Conservation (phyloP, 768 basidiomycete species). For the Kwoniella shandongensis region DNA sequence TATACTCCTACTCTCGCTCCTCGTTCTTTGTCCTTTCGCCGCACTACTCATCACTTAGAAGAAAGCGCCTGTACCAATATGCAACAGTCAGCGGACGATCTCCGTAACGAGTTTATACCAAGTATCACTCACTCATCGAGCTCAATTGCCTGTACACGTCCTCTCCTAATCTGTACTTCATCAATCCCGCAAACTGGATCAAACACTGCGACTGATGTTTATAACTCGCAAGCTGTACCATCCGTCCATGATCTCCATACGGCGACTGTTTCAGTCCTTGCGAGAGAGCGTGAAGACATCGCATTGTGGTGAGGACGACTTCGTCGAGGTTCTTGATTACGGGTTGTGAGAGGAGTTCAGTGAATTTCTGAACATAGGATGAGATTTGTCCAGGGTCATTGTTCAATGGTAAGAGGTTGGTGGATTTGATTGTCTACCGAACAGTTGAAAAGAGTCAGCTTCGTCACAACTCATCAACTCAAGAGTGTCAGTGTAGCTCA, state of each 20-base stretch:
- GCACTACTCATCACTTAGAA: constrained; percentile 10
- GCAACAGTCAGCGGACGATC: too few species aligned
- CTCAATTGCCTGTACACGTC: constrained; percentile 29
- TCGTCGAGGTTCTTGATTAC: constrained; percentile 85
- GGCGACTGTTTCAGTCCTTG: constrained; percentile 70
- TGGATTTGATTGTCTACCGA: constrained; percentile 78
- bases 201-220: constrained; percentile 23
- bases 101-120: too few species aligned
- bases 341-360: constrained; percentile 70
- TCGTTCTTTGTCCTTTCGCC: background rate
- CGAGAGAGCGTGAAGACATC: constrained; percentile 78
- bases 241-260: constrained; percentile 63
- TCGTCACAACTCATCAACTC: background rate
- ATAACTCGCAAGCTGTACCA: constrained; percentile 68
- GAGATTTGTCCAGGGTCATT: constrained; percentile 83
- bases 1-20: too few species aligned
- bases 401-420: constrained; percentile 79
- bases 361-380: constrained; percentile 82
- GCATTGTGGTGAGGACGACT: constrained; percentile 89
- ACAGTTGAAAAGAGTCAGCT: background rate
- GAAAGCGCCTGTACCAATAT: constrained; percentile 19
- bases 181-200: constrained; percentile 36
- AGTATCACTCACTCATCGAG: constrained; percentile 31
- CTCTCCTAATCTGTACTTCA: constrained; percentile 41
- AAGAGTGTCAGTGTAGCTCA: constrained; percentile 53